These are phyloP conservation scores for Senecio squalidus DNA, from an alignment of 140 eudicot species.

Conservation along the genomic window DNA sequence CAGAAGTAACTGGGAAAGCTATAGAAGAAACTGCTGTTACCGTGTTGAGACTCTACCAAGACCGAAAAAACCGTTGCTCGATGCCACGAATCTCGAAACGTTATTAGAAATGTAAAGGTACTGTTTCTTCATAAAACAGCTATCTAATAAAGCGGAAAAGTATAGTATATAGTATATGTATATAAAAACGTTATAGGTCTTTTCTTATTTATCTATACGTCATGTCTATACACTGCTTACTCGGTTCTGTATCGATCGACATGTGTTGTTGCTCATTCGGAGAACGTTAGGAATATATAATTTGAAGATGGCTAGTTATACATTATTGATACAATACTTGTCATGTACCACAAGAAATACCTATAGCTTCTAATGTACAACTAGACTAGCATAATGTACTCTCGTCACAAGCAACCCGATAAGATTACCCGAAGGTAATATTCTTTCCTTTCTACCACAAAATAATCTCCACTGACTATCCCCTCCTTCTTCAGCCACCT, in stretches of 20 bases:
- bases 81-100: slow-evolving; percentile 88
- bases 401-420: slow-evolving; percentile 14
- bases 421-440: slow-evolving; percentile 24
- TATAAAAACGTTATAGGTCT: background rate
- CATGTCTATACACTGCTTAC: too few relatives aligned
- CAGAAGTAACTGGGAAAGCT: slow-evolving; percentile 88
- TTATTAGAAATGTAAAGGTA: slow-evolving; percentile 34
- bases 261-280: background rate
- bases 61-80: slow-evolving; percentile 55
- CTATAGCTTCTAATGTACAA: slow-evolving; percentile 14
- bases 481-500: slow-evolving; percentile 23
- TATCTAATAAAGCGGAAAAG: background rate
- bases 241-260: too few relatives aligned
- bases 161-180: background rate
- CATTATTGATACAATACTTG: slow-evolving; percentile 20
- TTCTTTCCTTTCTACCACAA: slow-evolving; percentile 42
- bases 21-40: slow-evolving; percentile 82
- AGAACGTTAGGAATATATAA: background rate
- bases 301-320: background rate
- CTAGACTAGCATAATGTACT: slow-evolving; percentile 16
- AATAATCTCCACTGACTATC: slow-evolving; percentile 24
- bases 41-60: slow-evolving; percentile 69
- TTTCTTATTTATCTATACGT: too few relatives aligned
- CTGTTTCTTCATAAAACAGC: background rate
- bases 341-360: slow-evolving; percentile 34